These are phyloP conservation scores for Yamadazyma epiphylla DNA, from an alignment of 1,139 yeast genomes.

Conservation along the genomic window DNA sequence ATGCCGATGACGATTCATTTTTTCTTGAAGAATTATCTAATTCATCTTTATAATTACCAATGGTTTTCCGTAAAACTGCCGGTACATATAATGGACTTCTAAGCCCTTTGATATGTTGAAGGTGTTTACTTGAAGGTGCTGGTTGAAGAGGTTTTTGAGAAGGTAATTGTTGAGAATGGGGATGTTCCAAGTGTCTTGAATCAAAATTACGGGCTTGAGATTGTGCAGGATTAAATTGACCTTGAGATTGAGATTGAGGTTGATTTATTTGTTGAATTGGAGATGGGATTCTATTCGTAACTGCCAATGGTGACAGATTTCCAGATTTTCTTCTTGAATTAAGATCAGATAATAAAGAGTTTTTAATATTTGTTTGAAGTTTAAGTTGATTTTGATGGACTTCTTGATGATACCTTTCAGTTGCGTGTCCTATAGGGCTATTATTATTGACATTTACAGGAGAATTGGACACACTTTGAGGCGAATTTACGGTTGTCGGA, in stretches of 20 bases:
- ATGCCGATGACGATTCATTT: slow-evolving; percentile 21
- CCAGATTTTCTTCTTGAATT: slow-evolving; percentile 12
- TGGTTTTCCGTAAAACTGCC: slow-evolving; percentile 70
- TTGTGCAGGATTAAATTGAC: slow-evolving; percentile 1
- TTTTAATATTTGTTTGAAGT: slow-evolving; percentile 9
- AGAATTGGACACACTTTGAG: not conserved
- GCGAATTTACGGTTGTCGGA: slow-evolving; percentile 1
- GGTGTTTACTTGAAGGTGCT: slow-evolving; percentile 5
- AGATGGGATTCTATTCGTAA: slow-evolving; percentile 7
- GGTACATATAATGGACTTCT: slow-evolving; percentile 86
- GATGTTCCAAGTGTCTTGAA: not conserved
- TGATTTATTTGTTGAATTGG: slow-evolving; percentile 5
- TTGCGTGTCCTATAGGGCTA: slow-evolving; percentile 3
- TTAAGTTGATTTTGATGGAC: slow-evolving; percentile 11
- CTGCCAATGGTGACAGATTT: slow-evolving; percentile 10
- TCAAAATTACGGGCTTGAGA: slow-evolving; percentile 1
- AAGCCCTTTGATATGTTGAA: slow-evolving; percentile 64
- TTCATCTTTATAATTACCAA: slow-evolving; percentile 5
- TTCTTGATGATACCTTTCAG: slow-evolving; percentile 13
- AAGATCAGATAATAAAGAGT: slow-evolving; percentile 10
- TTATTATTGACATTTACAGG: not conserved
- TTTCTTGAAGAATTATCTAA: slow-evolving; percentile 8
- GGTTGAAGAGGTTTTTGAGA: slow-evolving; percentile 1
- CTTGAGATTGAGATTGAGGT: slow-evolving; percentile 3
- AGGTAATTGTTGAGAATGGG: slow-evolving; percentile 2